phyloP scores from a whole-genome alignment of 2,329 filamentous ascomycete genomes.

The Aspergillus fumigatiaffinis region DNA sequence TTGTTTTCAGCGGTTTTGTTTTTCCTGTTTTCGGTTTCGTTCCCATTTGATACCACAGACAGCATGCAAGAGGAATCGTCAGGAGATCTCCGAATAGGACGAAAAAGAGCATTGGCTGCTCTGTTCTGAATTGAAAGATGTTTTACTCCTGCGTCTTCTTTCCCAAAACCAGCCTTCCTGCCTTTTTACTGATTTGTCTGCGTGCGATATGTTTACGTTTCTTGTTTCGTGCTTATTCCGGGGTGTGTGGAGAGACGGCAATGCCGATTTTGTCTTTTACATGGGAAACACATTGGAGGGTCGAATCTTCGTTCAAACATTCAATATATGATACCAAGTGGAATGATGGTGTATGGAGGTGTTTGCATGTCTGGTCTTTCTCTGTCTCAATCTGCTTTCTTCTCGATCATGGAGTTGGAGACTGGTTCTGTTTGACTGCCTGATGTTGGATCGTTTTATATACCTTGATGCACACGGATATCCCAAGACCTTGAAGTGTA shows the following conservation, averaged over 20 bases:
- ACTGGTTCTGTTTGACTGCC: slow-evolving; percentile 5
- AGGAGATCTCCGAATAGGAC: slow-evolving; percentile 4
- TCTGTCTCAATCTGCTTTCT: slow-evolving; percentile 7
- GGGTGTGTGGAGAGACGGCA: background rate
- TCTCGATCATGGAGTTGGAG: slow-evolving; percentile 10
- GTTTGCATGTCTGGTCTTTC: slow-evolving; percentile 8
- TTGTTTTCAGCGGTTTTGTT: slow-evolving; percentile 24
- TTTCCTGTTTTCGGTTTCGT: slow-evolving; percentile 44
- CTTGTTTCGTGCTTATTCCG: background rate
- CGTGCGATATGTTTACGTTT: background rate
- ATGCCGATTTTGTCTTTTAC: slow-evolving; percentile 2
- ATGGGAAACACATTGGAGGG: slow-evolving; percentile 6
- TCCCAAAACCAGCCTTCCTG: background rate
- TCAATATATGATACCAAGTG: slow-evolving; percentile 25
- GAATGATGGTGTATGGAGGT: slow-evolving; percentile 24
- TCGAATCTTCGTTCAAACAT: slow-evolving; percentile 13
- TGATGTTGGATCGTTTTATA: slow-evolving; percentile 15
- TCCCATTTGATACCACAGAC: slow-evolving; percentile 30
- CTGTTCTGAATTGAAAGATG: background rate
- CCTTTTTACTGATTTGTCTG: background rate
- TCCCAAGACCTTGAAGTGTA: slow-evolving; percentile 5
- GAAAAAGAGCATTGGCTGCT: background rate
- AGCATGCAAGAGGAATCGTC: slow-evolving; percentile 11
- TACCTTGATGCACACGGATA: slow-evolving; percentile 14
- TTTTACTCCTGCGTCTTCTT: background rate